Base-by-base conservation (phyloP, 2,329 filamentous ascomycete genomes). In the Catunica adiposa region DNA sequence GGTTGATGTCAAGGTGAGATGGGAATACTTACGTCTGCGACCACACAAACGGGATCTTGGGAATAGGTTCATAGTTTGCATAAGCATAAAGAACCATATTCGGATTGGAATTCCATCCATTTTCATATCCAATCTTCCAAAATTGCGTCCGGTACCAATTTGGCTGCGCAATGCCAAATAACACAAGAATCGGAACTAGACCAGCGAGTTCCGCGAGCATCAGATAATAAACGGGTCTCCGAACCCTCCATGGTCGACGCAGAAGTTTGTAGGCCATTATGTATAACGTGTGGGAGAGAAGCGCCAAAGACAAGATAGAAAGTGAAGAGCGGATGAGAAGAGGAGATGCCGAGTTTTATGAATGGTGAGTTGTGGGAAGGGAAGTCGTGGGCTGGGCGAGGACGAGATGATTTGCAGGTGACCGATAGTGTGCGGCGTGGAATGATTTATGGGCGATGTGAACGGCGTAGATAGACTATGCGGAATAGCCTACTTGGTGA, bases 51-150 rank as follows among this genome's bases (percentile, higher is more conserved):
- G 86, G 83, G 8, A 79, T 71, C 34, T 72, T 71, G 0, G 80
- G 79, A 14, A 82, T 69, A 0, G 80, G 74, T 55, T 72, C 68
- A 64, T 86, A 77, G 64, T 89, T 89, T 53, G 84, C 83, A 63
- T 83, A 82, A 34, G 82, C 82, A 66, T 86, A 89, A 34, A 88
- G 67, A 17, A 86, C 71, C 63, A 82, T 77, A 59, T 70, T 75
- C 14, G 86, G 84, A 62, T 80, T 80, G 59, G 83, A 88, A 68
- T 89, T 89, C 72, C 84, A 85, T 59, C 79, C 77, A 64, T 84
- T 72, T 55, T 82, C 74, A 58, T 73, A 79, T 60, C 86, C 86
- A 62, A 88, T 79, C 64, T 75, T 71, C 86, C 86, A 90, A 62
- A 89, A 70, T 61, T 75, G 77, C 7, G 80, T 82, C 50, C 85